phyloP scores from a whole-genome alignment of 2,329 filamentous ascomycete species.

The Sporothrix phasma region DNA sequence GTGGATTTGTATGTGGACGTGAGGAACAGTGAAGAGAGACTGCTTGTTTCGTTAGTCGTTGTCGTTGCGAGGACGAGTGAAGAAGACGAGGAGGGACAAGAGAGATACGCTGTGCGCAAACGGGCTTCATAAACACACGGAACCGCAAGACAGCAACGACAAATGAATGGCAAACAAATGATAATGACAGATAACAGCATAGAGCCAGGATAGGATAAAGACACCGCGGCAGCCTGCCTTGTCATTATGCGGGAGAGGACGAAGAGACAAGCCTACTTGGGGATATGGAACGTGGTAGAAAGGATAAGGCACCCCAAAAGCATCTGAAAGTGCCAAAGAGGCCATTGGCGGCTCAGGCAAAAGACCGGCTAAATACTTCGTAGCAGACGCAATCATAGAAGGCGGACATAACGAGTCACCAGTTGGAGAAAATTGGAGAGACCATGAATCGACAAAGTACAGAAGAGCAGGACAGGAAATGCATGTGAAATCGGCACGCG shows the following conservation, averaged over 20 bases:
- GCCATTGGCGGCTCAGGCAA: neutral
- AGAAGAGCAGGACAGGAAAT: too few species aligned
- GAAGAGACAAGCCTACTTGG: neutral
- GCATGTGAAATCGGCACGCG: neutral
- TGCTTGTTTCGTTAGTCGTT: neutral
- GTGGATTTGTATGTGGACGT: neutral
- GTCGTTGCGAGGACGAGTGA: neutral
- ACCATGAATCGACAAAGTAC: neutral
- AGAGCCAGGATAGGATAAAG: neutral
- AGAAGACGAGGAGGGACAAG: neutral
- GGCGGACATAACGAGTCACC: neutral
- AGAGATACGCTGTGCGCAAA: neutral
- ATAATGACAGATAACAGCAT: conserved; percentile 7
- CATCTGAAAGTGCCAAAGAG: neutral
- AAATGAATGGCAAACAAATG: conserved; percentile 6
- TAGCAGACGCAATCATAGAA: neutral
- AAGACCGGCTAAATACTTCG: conserved; percentile 1
- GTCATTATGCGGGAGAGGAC: neutral
- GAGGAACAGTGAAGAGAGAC: neutral
- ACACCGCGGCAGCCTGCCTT: neutral
- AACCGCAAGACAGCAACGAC: neutral
- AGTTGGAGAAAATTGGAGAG: neutral
- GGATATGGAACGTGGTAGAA: neutral
- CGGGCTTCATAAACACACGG: neutral
- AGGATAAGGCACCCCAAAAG: neutral